Conservation (phyloP, 768 basidiomycete genomes). For the Hortiboletus flavorubellus region DNA sequence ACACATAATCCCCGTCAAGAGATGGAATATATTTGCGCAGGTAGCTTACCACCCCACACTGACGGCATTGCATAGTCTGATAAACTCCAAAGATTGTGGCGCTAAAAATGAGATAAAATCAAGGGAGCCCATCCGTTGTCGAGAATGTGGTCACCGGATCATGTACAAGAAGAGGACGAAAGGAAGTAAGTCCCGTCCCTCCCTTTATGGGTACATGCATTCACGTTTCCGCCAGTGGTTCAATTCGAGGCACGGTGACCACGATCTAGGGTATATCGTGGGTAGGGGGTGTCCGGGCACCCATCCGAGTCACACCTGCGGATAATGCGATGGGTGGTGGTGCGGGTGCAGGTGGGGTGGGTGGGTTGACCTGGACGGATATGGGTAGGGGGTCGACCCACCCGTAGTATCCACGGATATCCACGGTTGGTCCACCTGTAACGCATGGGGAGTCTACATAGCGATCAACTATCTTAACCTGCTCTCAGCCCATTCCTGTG, state of each 20-base stretch:
- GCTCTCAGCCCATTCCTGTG: too few relatives aligned
- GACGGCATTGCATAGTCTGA: conserved; percentile 10
- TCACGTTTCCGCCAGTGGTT: conserved; percentile 25
- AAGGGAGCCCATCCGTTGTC: conserved; percentile 91
- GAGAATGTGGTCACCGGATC: conserved; percentile 96
- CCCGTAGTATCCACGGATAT: too few relatives aligned
- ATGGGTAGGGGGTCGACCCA: too few relatives aligned
- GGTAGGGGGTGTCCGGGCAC: too few relatives aligned
- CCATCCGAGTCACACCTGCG: too few relatives aligned
- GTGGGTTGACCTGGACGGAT: too few relatives aligned
- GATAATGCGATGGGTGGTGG: too few relatives aligned
- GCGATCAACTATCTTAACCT: too few relatives aligned
- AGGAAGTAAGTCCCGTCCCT: conserved; percentile 61
- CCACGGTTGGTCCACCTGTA: too few relatives aligned
- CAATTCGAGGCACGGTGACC: conserved; percentile 33
- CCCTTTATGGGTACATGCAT: background rate
- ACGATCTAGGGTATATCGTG: too few relatives aligned
- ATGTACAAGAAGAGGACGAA: conserved; percentile 98
- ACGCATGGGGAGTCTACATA: too few relatives aligned
- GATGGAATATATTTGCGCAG: conserved; percentile 88
- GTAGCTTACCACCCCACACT: conserved; percentile 38
- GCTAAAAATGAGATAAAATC: conserved; percentile 89
- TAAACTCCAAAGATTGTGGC: conserved; percentile 67
- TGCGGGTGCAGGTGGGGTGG: too few relatives aligned
- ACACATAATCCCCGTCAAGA: conserved; percentile 47